Evolutionary conservation across 2,329 filamentous ascomycete species (phyloP).

Genomic region (Plectosphaerella sp.): DNA sequence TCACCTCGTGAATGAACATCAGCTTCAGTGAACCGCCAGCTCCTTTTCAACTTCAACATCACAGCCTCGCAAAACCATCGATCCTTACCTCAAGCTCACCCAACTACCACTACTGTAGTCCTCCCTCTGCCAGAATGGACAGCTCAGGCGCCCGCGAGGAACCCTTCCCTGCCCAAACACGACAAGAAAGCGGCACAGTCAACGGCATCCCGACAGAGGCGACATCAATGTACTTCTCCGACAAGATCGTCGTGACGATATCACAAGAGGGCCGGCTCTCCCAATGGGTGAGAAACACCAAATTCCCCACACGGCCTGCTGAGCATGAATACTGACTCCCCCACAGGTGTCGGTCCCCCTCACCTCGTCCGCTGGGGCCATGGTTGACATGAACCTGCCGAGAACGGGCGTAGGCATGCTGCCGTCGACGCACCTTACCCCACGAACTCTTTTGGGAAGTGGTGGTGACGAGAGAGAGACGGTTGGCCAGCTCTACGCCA

Average conservation of each 20-base stretch:
- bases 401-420: conserved; percentile 47
- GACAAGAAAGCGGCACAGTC: conserved; percentile 55
- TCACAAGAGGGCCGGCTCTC: conserved; percentile 80
- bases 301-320: neutral
- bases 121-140: no score
- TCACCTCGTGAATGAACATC: neutral
- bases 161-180: conserved; percentile 66
- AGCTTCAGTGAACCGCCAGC: neutral
- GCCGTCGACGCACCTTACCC: conserved; percentile 77
- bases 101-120: no score
- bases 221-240: conserved; percentile 69
- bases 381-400: conserved; percentile 56
- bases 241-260: conserved; percentile 88
- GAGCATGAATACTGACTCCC: conserved; percentile 9
- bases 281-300: conserved; percentile 70
- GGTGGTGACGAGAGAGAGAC: conserved; percentile 76
- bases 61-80: no score
- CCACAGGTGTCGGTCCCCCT: conserved; percentile 73
- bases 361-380: conserved; percentile 59
- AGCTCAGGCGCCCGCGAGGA: conserved; percentile 37
- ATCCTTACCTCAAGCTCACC: no score
- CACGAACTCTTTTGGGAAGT: conserved; percentile 81
- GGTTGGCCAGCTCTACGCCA: conserved; percentile 81
- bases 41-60: neutral
- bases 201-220: conserved; percentile 69